These are phyloP conservation scores for Thoreauomyces humboldtii DNA, from an alignment of 192 early-diverging fungal species.

Conservation along the genomic window DNA sequence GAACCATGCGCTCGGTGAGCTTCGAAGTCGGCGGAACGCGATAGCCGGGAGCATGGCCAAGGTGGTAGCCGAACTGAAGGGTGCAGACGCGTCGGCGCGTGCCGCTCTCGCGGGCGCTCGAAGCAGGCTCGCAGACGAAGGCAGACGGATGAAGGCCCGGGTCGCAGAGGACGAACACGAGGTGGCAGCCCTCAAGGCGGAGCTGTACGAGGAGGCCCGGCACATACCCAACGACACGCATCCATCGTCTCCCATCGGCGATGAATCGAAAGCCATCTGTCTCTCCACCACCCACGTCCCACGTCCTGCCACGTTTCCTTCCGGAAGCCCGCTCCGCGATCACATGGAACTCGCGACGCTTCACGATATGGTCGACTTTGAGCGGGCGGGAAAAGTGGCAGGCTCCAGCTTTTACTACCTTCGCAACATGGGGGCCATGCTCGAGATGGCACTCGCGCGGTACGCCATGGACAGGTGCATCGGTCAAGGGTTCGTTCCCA, in stretches of 20 bases:
- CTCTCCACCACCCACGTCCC: conserved; percentile 47
- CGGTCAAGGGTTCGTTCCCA: conserved; percentile 69
- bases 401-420: conserved; percentile 86
- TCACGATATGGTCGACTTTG: conserved; percentile 77
- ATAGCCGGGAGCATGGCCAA: conserved; percentile 33
- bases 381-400: conserved; percentile 73
- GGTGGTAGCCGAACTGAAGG: conserved; percentile 31
- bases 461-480: conserved; percentile 78
- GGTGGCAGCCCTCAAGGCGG: conserved; percentile 48
- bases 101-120: neutral
- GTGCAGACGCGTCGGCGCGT: neutral
- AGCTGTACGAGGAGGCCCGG: conserved; percentile 62
- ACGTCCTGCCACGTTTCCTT: conserved; percentile 27
- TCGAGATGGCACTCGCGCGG: conserved; percentile 85
- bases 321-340: conserved; percentile 44
- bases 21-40: conserved; percentile 48
- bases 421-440: conserved; percentile 77
- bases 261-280: conserved; percentile 60
- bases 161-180: conserved; percentile 52
- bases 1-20: conserved; percentile 43
- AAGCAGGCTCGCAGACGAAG: conserved; percentile 46
- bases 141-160: conserved; percentile 55
- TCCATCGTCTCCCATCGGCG: conserved; percentile 69
- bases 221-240: conserved; percentile 80
- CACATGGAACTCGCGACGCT: conserved; percentile 68